Evolutionary conservation across 2,329 filamentous ascomycete genomes (phyloP), one percentile per base, ranked within the genome.

Genomic region (Fusarium sacchari): DNA sequence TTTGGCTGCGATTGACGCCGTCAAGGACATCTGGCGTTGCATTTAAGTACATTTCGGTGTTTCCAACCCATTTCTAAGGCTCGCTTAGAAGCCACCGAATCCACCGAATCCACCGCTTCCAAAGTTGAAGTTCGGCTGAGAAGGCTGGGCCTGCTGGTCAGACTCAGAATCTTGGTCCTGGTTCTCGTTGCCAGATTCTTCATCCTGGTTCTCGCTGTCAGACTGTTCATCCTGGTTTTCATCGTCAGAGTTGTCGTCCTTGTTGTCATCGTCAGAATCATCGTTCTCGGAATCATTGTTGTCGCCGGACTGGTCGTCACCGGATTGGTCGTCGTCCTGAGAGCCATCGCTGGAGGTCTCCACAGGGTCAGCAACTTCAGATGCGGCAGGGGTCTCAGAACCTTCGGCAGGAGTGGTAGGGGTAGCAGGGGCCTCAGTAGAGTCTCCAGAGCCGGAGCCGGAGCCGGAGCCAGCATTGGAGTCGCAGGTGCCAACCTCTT

Each of bases 401-500:
- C n/a, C 20, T 7, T 30, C 49, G 3, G 63, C 36, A 14, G 67
- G 34, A 12, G 67, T 47, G 7, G 68, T 62, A 22, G 73, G 43
- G 26, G 73, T 64, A 13, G 67, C 52, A 42, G 74, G 52, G 7
- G 60, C 59, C 13, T 67, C 53, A 30, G 63, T 30, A 17, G 55
- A 68, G 2, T 43, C 56, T 15, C 56, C 61, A 8, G 73, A 39
- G 11, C 58, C 60, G 18, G 72, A 53, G 4, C 49, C 34, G 22
- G 73, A 40, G 7, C 57, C 61, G 22, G 71, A 53, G 3, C 39
- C 42, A 14, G 73, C 30, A 6, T 47, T 64, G 13, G 62, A 49
- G 17, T 69, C 69, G 34, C 76, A 78, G 14, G 72, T 64, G 26
- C 76, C 76, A 28, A 78, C 67, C 63, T 78, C 60, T 37, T 71